Base-by-base conservation (phyloP, 495 filamentous ascomycete species). In the Penicillium malachiteum region DNA sequence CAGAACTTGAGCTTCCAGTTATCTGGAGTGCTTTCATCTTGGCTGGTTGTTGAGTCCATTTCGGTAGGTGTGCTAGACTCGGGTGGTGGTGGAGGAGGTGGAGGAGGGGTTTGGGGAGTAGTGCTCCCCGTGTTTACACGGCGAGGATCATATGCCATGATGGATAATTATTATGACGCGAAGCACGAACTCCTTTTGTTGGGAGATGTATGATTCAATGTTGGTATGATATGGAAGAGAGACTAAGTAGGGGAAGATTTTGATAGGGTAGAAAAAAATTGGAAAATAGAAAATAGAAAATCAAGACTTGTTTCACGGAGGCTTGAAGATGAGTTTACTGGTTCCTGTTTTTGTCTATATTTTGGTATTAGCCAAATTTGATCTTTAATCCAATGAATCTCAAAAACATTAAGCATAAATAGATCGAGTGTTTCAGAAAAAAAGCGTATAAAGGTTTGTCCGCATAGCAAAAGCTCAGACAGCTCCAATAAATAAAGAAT, bases 1-100 rank as follows among this genome's bases (percentile, higher is more conserved):
- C 95, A 99, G 75, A 97, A 97, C 64, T 88, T 94, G 40, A 99
- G 80, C 67, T 90, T 95, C 80, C 84, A 94, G 21, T 70, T 80
- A 75, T 84, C 80, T 37, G 34, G 12, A 72, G 78, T 78, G 70
- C 62, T 67, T 33, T 64, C 37, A 8, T 64, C 48, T 42, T 60
- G 55, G 37, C 57, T 60, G 46, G 67, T 44, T 14, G 53, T 47
- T 17, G 65, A 52, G 48, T 62, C 48, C 48, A 48, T 56, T 13
- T 48, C 57, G 46, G 63, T 43, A 34, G 57, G 43, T 38, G 66
- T 46, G 43, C 18, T 31, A 14, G 55, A 52, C 50, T 76, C 72
- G 45, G 67, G 69, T 16, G 80, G 78, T 58, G 81, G 79, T 12
- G 81, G 77, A 17, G 83, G 81, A 48, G 81, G 74, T 40, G 83